phyloP scores from a whole-genome alignment of 2,329 filamentous ascomycete genomes.

The Geosmithia morbida region DNA sequence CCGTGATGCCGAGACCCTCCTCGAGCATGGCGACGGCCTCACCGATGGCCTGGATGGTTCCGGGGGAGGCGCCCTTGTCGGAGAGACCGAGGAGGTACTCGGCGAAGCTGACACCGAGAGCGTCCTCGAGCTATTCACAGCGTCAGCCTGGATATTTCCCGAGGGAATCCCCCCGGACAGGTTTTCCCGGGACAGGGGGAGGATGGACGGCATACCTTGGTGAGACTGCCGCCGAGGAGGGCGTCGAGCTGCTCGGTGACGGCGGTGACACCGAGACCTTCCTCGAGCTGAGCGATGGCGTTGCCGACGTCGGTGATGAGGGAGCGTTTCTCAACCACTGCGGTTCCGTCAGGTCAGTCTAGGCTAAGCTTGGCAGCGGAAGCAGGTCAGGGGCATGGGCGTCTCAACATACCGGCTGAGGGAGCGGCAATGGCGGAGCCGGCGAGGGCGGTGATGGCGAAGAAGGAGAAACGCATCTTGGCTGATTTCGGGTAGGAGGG shows the following conservation, averaged over 20 bases:
- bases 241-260: slow-evolving; percentile 8
- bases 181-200: not conserved
- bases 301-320: slow-evolving; percentile 6
- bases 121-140: slow-evolving; percentile 4
- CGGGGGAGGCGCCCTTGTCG: slow-evolving; percentile 5
- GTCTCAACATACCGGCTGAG: slow-evolving; percentile 2
- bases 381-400: too few relatives aligned
- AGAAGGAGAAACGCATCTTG: slow-evolving; percentile 9
- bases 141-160: too few relatives aligned
- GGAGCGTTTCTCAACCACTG: slow-evolving; percentile 2
- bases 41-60: slow-evolving; percentile 7
- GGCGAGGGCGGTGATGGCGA: slow-evolving; percentile 5
- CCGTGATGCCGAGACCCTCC: slow-evolving; percentile 7
- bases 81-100: slow-evolving; percentile 8
- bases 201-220: slow-evolving; percentile 5
- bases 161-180: too few relatives aligned
- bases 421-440: slow-evolving; percentile 6
- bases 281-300: slow-evolving; percentile 5
- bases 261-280: slow-evolving; percentile 4
- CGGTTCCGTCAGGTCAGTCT: not conserved
- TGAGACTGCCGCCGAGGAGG: slow-evolving; percentile 5
- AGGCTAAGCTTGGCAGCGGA: too few relatives aligned
- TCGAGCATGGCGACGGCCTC: slow-evolving; percentile 9
- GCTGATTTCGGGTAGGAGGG: not conserved
- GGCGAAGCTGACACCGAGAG: slow-evolving; percentile 7